These are phyloP conservation scores for Myrica gale DNA, from an alignment of 306 rosid genomes.

Conservation along the genomic window DNA sequence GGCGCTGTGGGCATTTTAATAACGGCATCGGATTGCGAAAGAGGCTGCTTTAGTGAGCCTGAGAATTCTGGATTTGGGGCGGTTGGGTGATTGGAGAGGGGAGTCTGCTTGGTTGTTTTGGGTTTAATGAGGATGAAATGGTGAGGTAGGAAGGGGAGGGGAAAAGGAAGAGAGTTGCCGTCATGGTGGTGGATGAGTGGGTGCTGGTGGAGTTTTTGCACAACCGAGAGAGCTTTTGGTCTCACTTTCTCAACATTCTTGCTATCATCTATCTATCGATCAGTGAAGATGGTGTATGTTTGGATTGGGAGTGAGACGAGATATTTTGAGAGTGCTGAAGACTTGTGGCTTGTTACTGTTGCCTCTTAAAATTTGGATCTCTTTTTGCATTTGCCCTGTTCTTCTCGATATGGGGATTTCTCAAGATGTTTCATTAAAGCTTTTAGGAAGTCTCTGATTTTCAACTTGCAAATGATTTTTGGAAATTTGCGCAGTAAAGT, in stretches of 20 bases:
- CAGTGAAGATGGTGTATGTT: background rate
- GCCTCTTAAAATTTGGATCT: too few relatives aligned
- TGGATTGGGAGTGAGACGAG: too few relatives aligned
- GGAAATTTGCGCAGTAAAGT: too few relatives aligned
- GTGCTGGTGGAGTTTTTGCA: background rate
- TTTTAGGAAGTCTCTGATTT: too few relatives aligned
- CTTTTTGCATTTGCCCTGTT: too few relatives aligned
- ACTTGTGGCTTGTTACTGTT: too few relatives aligned
- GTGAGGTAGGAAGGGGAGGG: slow-evolving; percentile 20
- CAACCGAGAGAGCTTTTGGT: background rate
- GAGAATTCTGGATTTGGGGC: slow-evolving; percentile 7
- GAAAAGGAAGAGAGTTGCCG: slow-evolving; percentile 24
- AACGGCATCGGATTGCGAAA: slow-evolving; percentile 33
- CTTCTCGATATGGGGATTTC: too few relatives aligned
- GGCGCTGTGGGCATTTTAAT: slow-evolving; percentile 69
- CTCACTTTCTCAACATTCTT: too few relatives aligned
- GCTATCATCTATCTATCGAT: background rate
- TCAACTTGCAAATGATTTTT: too few relatives aligned
- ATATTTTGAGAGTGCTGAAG: too few relatives aligned
- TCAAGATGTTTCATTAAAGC: too few relatives aligned
- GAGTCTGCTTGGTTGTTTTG: slow-evolving; percentile 26
- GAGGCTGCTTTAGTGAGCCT: slow-evolving; percentile 8
- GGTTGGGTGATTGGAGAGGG: slow-evolving; percentile 16
- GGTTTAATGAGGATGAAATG: slow-evolving; percentile 42
- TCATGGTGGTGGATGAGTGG: slow-evolving; percentile 17